phyloP scores from a whole-genome alignment of 768 basidiomycete species.

The Termitomyces sp. region DNA sequence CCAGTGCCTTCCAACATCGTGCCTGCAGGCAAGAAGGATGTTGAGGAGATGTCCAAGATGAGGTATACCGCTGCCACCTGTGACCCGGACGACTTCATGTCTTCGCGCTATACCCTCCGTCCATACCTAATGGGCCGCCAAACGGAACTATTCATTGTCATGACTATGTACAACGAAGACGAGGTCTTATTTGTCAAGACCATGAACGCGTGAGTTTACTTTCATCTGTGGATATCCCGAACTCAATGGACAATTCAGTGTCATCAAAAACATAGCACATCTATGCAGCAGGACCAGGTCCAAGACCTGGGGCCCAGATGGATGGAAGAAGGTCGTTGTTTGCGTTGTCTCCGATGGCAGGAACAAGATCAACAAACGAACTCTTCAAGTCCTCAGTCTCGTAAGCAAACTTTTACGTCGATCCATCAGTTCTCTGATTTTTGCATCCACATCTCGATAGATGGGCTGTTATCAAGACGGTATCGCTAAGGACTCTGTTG shows the following conservation, averaged over 20 bases:
- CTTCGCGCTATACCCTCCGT: conserved; percentile 71
- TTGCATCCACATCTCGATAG: conserved; percentile 28
- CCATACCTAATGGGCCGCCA: conserved; percentile 77
- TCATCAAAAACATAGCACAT: conserved; percentile 85
- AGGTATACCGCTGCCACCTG: conserved; percentile 88
- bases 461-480: conserved; percentile 91
- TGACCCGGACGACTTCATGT: conserved; percentile 87
- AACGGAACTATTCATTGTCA: conserved; percentile 92
- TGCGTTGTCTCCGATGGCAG: conserved; percentile 87
- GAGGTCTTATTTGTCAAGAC: conserved; percentile 75
- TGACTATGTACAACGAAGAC: conserved; percentile 97
- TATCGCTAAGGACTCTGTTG: conserved; percentile 85
- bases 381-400: conserved; percentile 83
- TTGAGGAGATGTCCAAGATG: conserved; percentile 81
- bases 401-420: conserved; percentile 36
- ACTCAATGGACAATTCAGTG: conserved; percentile 39
- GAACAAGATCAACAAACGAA: conserved; percentile 85
- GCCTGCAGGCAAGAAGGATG: conserved; percentile 57
- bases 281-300: conserved; percentile 69
- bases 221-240: conserved; percentile 1
- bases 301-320: conserved; percentile 83
- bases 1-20: conserved; percentile 78
- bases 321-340: conserved; percentile 90
- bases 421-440: neutral
- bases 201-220: conserved; percentile 71